phyloP scores from a whole-genome alignment of 108 stramenopile genomes.

The Nitzschia sp. region DNA sequence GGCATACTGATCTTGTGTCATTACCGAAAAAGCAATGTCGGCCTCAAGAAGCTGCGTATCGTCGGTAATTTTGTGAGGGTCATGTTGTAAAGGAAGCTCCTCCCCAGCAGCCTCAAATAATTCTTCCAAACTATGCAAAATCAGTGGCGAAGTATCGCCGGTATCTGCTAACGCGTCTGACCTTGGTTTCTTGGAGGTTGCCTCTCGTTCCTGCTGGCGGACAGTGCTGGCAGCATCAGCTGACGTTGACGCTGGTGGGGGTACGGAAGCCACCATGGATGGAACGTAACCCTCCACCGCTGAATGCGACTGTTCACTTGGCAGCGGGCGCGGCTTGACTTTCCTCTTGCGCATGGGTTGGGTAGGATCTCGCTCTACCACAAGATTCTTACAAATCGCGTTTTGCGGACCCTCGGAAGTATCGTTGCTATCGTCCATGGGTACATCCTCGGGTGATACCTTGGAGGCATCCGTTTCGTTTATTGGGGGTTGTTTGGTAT shows the following conservation, averaged over 20 bases:
- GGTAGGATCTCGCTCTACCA: conserved; percentile 41
- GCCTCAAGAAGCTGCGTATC: conserved; percentile 40
- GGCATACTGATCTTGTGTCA: conserved; percentile 43
- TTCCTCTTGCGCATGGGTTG: not conserved
- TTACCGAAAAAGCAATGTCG: conserved; percentile 45
- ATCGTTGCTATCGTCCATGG: too few species aligned
- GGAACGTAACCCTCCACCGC: conserved; percentile 33
- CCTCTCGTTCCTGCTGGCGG: not conserved
- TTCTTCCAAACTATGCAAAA: conserved; percentile 28
- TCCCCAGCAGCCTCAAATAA: conserved; percentile 37
- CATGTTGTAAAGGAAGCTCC: conserved; percentile 3
- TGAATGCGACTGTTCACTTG: not conserved
- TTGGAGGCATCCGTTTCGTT: not conserved
- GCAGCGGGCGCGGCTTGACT: not conserved
- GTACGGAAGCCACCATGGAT: not conserved
- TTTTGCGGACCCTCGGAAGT: too few species aligned
- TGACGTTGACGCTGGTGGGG: not conserved
- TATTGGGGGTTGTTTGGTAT: conserved; percentile 7
- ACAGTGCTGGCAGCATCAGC: too few species aligned
- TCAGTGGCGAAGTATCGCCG: conserved; percentile 7
- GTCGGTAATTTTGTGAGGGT: conserved; percentile 15
- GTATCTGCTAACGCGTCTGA: conserved; percentile 2
- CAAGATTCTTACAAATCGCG: conserved; percentile 19
- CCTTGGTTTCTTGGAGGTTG: too few species aligned
- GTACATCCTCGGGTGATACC: not conserved